Evolutionary conservation across 306 rosid genomes (phyloP).

Genomic region (Morella rubra): DNA sequence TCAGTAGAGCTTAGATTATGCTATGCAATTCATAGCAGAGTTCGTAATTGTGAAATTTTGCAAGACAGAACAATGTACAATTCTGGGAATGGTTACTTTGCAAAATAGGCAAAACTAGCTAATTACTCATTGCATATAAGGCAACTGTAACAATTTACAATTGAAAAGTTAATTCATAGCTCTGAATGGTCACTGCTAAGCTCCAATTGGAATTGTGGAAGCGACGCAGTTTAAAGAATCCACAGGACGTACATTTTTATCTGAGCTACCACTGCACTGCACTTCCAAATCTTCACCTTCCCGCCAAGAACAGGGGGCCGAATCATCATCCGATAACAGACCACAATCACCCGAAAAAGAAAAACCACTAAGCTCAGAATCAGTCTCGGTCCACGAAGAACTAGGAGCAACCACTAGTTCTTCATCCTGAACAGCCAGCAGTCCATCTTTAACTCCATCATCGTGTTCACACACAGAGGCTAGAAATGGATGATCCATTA

Average conservation of each 20-base stretch:
- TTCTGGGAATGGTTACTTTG: too few relatives aligned
- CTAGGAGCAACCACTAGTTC: not conserved
- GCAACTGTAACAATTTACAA: not conserved
- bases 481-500: conserved; percentile 20
- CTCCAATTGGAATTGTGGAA: not conserved
- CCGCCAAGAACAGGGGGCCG: not conserved
- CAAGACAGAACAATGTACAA: too few relatives aligned
- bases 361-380: not conserved
- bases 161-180: not conserved
- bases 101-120: too few relatives aligned
- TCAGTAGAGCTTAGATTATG: too few relatives aligned
- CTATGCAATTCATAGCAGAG: too few relatives aligned
- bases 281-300: not conserved
- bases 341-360: not conserved
- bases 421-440: not conserved
- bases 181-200: not conserved
- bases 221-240: not conserved
- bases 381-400: not conserved
- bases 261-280: not conserved
- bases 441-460: not conserved
- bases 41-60: too few relatives aligned
- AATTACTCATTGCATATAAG: too few relatives aligned
- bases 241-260: not conserved
- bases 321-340: not conserved
- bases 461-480: not conserved